These are phyloP conservation scores for Friedmanniomyces simplex DNA, from an alignment of 495 filamentous ascomycete genomes.

Conservation along the genomic window DNA sequence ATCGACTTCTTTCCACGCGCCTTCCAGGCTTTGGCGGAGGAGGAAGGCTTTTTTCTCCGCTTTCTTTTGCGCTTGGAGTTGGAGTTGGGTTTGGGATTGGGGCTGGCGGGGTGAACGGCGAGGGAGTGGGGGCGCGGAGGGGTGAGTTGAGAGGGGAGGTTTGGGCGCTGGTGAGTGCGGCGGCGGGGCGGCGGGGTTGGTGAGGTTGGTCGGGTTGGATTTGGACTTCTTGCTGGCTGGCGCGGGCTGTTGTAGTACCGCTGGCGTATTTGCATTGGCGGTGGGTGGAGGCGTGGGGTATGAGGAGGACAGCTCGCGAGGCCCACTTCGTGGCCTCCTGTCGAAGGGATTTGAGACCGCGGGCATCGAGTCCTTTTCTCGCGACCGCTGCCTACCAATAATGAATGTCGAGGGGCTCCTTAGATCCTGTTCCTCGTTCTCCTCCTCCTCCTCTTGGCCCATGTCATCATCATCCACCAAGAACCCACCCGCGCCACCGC, in stretches of 20 bases:
- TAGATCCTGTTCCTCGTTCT: not conserved
- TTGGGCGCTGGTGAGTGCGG: not conserved
- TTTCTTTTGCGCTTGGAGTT: not conserved
- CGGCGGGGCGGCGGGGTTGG: no score
- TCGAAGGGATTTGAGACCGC: not conserved
- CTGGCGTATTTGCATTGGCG: not conserved
- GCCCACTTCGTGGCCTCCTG: not conserved
- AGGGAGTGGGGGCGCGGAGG: no score
- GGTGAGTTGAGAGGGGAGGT: no score
- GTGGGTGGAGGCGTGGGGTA: not conserved
- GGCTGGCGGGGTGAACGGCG: no score
- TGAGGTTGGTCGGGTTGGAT: no score
- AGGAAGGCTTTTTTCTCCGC: constrained; percentile 24
- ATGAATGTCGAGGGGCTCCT: not conserved
- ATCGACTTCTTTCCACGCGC: constrained; percentile 26
- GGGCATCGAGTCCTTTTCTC: not conserved
- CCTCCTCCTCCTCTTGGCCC: not conserved
- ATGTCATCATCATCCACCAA: not conserved
- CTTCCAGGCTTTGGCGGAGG: constrained; percentile 27
- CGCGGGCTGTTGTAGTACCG: no score
- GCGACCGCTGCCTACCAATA: not conserved
- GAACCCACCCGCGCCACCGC: not conserved
- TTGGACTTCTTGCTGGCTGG: no score
- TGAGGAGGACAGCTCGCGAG: not conserved
- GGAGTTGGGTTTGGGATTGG: not conserved